Conservation (phyloP, 441 rosid genomes). For the Gossypium gossypioides region DNA sequence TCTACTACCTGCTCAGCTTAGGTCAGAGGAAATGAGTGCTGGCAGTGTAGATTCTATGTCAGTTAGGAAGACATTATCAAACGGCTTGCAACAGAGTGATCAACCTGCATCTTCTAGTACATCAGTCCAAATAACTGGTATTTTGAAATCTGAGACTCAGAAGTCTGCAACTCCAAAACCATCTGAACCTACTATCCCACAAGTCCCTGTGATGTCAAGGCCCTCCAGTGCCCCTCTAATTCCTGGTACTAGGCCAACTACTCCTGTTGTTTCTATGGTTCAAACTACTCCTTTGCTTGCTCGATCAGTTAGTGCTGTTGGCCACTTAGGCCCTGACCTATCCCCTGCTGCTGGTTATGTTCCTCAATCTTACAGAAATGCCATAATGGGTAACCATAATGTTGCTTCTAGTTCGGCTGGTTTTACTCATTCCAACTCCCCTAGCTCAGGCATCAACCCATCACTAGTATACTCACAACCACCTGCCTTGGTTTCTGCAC, state of each 20-base stretch:
- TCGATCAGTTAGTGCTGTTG: slow-evolving; percentile 78
- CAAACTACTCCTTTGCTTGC: slow-evolving; percentile 57
- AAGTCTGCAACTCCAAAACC: slow-evolving; percentile 35
- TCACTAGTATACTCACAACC: slow-evolving; percentile 37
- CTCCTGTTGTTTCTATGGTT: slow-evolving; percentile 47
- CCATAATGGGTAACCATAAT: slow-evolving; percentile 58
- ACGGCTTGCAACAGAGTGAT: slow-evolving; percentile 36
- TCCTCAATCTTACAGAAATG: slow-evolving; percentile 74
- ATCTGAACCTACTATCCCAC: slow-evolving; percentile 32
- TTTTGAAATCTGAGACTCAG: slow-evolving; percentile 37
- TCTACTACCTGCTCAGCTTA: slow-evolving; percentile 31
- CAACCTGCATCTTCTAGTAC: slow-evolving; percentile 24
- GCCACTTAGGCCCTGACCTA: slow-evolving; percentile 63
- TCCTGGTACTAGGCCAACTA: slow-evolving; percentile 47
- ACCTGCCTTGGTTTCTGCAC: slow-evolving; percentile 36
- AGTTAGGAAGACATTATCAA: slow-evolving; percentile 33
- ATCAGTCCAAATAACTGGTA: slow-evolving; percentile 26
- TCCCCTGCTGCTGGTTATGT: slow-evolving; percentile 36
- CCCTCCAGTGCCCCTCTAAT: slow-evolving; percentile 82
- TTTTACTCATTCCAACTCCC: slow-evolving; percentile 37
- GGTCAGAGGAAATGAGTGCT: slow-evolving; percentile 37
- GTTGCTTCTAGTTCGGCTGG: slow-evolving; percentile 47
- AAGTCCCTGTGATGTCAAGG: slow-evolving; percentile 55
- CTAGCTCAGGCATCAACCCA: slow-evolving; percentile 38
- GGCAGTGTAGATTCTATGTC: slow-evolving; percentile 26